Evolutionary conservation across 1,284 basidiomycete genomes (phyloP).

Genomic region (Crocinoboletus sp.): DNA sequence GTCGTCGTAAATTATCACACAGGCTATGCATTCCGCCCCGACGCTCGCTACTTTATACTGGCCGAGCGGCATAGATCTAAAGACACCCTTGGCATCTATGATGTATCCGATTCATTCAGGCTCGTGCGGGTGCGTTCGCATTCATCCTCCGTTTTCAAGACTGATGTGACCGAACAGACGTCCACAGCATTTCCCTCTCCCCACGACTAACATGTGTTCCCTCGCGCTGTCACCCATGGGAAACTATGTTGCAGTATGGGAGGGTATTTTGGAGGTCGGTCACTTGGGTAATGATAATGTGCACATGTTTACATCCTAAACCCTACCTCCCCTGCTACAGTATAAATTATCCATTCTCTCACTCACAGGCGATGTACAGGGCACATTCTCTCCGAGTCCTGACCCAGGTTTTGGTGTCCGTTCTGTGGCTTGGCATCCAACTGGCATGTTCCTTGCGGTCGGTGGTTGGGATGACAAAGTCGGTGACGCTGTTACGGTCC

Average conservation of each 20-base stretch:
- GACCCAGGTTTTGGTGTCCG: slow-evolving; percentile 82
- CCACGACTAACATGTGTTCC: slow-evolving; percentile 69
- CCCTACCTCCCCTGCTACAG: slow-evolving; percentile 38
- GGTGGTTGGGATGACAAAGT: slow-evolving; percentile 86
- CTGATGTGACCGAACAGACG: slow-evolving; percentile 20
- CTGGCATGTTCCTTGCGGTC: slow-evolving; percentile 70
- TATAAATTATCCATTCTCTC: slow-evolving; percentile 79
- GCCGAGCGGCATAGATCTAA: slow-evolving; percentile 85
- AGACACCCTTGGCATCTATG: slow-evolving; percentile 82
- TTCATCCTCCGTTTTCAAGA: slow-evolving; percentile 6
- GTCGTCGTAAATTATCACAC: slow-evolving; percentile 8
- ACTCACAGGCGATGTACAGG: slow-evolving; percentile 64
- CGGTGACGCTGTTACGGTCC: too few species aligned
- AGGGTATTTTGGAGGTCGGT: slow-evolving; percentile 73
- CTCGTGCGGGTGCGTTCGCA: slow-evolving; percentile 63
- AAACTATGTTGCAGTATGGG: slow-evolving; percentile 78
- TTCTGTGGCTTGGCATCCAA: slow-evolving; percentile 76
- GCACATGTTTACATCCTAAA: background rate
- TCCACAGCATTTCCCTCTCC: slow-evolving; percentile 74
- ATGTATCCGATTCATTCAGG: slow-evolving; percentile 61
- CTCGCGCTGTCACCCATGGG: slow-evolving; percentile 81
- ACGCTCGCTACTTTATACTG: slow-evolving; percentile 75
- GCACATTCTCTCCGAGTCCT: slow-evolving; percentile 62
- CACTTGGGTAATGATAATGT: background rate
- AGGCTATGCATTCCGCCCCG: slow-evolving; percentile 78